phyloP scores from a whole-genome alignment of 257 asterid species.

The Solanum dulcamara region DNA sequence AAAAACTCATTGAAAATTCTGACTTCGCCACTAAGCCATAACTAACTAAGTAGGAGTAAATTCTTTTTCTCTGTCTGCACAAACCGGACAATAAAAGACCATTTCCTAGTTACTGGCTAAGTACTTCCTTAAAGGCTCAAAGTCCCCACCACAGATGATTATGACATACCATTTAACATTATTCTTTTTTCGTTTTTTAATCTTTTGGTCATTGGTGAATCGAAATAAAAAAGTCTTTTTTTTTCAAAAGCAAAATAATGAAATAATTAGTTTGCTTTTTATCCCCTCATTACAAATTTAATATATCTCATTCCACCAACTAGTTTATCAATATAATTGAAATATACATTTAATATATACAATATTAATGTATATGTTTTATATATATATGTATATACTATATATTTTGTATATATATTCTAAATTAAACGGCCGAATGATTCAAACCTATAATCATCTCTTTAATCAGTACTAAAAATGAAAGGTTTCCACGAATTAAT shows the following conservation, averaged over 20 bases:
- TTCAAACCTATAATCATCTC: too few relatives aligned
- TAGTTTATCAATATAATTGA: too few relatives aligned
- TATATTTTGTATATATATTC: too few relatives aligned
- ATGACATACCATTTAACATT: neutral
- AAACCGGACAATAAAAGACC: neutral
- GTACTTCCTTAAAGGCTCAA: neutral
- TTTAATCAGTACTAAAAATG: too few relatives aligned
- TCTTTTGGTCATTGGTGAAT: neutral
- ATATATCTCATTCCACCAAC: neutral
- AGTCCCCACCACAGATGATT: neutral
- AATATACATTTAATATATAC: too few relatives aligned
- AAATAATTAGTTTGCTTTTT: neutral
- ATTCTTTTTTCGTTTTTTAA: neutral
- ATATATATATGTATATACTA: too few relatives aligned
- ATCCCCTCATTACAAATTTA: neutral
- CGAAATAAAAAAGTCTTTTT: neutral
- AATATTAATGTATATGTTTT: too few relatives aligned
- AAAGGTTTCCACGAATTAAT: too few relatives aligned
- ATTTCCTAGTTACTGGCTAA: neutral
- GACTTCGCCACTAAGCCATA: too few relatives aligned
- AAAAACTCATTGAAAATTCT: too few relatives aligned
- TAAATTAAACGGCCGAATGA: neutral
- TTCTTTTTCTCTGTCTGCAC: too few relatives aligned
- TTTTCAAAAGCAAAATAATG: neutral
- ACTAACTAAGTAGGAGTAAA: too few relatives aligned